Conservation (phyloP, 2,329 filamentous ascomycete genomes). For the Colletotrichum phormii region DNA sequence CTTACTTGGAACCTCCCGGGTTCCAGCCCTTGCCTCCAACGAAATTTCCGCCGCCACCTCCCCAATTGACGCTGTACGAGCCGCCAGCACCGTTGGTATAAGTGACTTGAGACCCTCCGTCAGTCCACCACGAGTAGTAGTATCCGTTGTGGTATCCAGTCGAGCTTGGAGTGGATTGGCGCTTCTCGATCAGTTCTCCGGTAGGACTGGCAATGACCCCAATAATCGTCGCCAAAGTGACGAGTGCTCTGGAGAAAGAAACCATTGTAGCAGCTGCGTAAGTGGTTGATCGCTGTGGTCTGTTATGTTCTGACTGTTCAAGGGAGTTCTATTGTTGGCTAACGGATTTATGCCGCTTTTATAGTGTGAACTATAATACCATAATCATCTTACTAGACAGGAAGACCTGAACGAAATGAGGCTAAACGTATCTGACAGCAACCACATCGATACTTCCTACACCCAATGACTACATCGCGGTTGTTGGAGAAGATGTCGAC, state of each 20-base stretch:
- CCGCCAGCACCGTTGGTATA: constrained; percentile 58
- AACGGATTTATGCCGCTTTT: background rate
- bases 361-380: background rate
- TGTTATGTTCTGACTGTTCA: background rate
- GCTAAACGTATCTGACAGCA: background rate
- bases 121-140: constrained; percentile 59
- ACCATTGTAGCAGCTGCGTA: background rate
- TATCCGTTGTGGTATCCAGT: constrained; percentile 50
- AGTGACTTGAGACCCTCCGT: constrained; percentile 50
- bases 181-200: constrained; percentile 8
- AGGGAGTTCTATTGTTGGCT: background rate
- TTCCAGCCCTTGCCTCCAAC: constrained; percentile 70
- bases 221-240: background rate
- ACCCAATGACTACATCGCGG: background rate
- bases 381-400: background rate
- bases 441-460: background rate
- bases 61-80: constrained; percentile 58
- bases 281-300: background rate
- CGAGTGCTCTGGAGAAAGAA: background rate
- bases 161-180: constrained; percentile 43
- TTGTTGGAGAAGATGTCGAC: background rate
- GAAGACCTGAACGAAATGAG: background rate
- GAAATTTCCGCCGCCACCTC: constrained; percentile 58
- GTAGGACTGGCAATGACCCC: background rate
- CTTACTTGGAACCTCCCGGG: constrained; percentile 55